Evolutionary conservation across 2,329 filamentous ascomycete genomes (phyloP).

Genomic region (Curvularia lunata): DNA sequence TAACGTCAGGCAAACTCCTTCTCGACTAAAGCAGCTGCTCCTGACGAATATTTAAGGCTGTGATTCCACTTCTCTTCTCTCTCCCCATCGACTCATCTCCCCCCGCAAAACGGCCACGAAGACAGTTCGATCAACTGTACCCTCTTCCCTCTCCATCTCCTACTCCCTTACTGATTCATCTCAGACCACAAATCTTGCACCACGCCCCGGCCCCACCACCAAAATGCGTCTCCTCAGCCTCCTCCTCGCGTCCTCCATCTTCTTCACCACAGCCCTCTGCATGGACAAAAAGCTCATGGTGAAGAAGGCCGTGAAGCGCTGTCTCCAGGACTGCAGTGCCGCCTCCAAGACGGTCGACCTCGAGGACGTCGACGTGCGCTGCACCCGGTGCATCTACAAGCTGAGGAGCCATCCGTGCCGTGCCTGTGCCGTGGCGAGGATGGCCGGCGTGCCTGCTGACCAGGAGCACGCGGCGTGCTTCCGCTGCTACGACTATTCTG

Average conservation of each 20-base stretch:
- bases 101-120: background rate
- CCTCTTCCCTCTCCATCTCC: no score
- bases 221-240: constrained; percentile 1
- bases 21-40: background rate
- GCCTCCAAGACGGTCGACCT: no score
- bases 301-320: background rate
- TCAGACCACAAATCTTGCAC: background rate
- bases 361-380: no score
- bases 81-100: background rate
- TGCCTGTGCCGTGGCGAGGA: no score
- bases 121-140: background rate
- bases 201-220: background rate
- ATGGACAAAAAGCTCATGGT: background rate
- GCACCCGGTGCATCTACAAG: no score
- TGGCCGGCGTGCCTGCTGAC: no score
- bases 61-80: background rate
- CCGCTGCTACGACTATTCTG: no score
- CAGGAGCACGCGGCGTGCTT: no score
- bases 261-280: background rate
- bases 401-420: no score
- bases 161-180: background rate
- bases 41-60: background rate
- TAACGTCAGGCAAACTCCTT: background rate
- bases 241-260: background rate
- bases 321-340: background rate